Evolutionary conservation across 306 rosid species (phyloP).

Genomic region (Hippophae tibetana): DNA sequence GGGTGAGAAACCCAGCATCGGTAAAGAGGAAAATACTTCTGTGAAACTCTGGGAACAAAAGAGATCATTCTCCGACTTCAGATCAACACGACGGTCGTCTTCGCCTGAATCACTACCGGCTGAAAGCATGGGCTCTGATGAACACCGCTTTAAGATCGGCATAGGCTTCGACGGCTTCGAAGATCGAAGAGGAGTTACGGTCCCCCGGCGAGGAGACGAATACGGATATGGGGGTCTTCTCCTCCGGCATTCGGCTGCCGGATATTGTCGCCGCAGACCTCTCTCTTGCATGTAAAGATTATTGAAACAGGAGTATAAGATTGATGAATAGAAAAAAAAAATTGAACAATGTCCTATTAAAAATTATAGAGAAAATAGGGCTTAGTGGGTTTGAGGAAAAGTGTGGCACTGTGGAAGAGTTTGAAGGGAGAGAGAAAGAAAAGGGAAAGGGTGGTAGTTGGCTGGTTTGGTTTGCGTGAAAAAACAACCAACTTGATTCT

Average conservation of each 20-base stretch:
- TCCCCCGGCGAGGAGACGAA: constrained; percentile 26
- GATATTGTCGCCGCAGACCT: constrained; percentile 23
- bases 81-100: constrained; percentile 5
- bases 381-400: too few species aligned
- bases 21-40: constrained; percentile 42
- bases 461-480: neutral
- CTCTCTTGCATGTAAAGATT: constrained; percentile 36
- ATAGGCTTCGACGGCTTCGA: constrained; percentile 27
- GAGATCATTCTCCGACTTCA: constrained; percentile 18
- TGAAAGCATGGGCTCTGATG: constrained; percentile 46
- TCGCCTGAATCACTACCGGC: constrained; percentile 6
- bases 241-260: constrained; percentile 20
- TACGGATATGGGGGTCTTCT: constrained; percentile 35
- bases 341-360: too few species aligned
- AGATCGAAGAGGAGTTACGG: constrained; percentile 19
- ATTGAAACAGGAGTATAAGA: neutral
- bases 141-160: constrained; percentile 40
- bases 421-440: neutral
- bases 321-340: neutral
- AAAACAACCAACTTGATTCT: too few species aligned
- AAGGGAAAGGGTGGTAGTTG: constrained; percentile 10
- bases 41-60: constrained; percentile 38
- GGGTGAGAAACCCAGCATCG: constrained; percentile 35
- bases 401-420: too few species aligned
- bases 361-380: neutral